These are phyloP conservation scores for Dictyostelium brefeldianum DNA, from an alignment of 78 protist species.

Conservation along the genomic window DNA sequence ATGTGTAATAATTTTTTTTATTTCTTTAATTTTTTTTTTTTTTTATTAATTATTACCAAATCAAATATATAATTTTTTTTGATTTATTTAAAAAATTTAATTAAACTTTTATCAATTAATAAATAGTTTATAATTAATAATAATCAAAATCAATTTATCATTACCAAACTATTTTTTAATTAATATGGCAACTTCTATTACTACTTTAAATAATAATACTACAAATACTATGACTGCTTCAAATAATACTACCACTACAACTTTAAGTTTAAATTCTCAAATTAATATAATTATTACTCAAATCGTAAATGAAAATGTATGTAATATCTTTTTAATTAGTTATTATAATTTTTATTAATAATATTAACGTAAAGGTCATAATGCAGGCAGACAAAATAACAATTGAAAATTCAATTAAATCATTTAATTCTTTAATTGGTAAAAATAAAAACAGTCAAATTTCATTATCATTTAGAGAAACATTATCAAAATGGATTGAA, in stretches of 20 bases:
- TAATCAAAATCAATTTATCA: no score
- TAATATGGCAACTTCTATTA: no score
- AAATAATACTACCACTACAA: background rate
- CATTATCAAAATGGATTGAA: constrained; percentile 20
- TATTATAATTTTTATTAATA: no score
- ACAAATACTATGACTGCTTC: background rate
- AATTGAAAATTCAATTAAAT: constrained; percentile 29
- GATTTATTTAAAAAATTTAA: no score
- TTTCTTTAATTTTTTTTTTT: no score
- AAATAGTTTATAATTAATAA: no score
- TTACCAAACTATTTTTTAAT: no score
- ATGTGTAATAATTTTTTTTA: no score
- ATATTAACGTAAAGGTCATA: no score
- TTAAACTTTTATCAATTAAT: no score
- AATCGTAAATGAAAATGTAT: background rate
- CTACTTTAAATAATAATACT: background rate
- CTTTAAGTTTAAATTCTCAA: constrained; percentile 3
- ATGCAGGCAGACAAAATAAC: constrained; percentile 5
- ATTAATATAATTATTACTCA: background rate
- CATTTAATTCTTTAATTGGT: constrained; percentile 7
- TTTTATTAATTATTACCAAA: no score
- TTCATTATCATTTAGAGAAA: constrained; percentile 8
- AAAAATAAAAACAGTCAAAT: background rate
- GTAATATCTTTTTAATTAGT: background rate
- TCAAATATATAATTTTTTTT: no score